These are phyloP conservation scores for Canavalia gladiata DNA, from an alignment of 306 rosid genomes.

Conservation along the genomic window DNA sequence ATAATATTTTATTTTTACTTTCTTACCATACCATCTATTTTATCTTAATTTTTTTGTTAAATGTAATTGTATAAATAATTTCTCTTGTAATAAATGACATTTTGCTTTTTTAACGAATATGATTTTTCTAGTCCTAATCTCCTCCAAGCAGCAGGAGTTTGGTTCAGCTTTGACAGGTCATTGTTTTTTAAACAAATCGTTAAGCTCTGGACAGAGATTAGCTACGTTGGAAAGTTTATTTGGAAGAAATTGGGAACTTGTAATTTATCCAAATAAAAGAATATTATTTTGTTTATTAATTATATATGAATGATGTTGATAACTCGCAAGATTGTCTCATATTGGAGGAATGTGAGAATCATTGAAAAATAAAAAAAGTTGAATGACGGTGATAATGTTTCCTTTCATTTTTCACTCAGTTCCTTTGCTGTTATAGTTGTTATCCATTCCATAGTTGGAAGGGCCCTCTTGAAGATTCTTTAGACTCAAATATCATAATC, in stretches of 20 bases:
- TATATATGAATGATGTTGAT: not conserved
- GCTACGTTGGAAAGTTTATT: not conserved
- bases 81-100: not conserved
- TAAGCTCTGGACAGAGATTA: not conserved
- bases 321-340: not conserved
- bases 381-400: constrained; percentile 3
- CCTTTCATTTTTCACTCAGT: not conserved
- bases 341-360: not conserved
- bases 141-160: not conserved
- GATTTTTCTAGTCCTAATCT: constrained; percentile 10
- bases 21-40: too few species aligned
- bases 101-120: not conserved
- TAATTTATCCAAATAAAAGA: constrained; percentile 1
- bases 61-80: too few species aligned
- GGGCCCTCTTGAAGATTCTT: constrained; percentile 12
- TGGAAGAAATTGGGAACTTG: not conserved
- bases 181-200: not conserved
- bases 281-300: not conserved
- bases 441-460: not conserved
- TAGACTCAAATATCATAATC: constrained; percentile 16
- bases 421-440: not conserved
- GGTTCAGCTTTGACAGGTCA: not conserved
- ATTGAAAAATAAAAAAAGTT: not conserved
- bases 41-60: too few species aligned
- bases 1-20: too few species aligned